phyloP scores from a whole-genome alignment of 1,139 yeast species.

The Suhomyces bolitotheri region DNA sequence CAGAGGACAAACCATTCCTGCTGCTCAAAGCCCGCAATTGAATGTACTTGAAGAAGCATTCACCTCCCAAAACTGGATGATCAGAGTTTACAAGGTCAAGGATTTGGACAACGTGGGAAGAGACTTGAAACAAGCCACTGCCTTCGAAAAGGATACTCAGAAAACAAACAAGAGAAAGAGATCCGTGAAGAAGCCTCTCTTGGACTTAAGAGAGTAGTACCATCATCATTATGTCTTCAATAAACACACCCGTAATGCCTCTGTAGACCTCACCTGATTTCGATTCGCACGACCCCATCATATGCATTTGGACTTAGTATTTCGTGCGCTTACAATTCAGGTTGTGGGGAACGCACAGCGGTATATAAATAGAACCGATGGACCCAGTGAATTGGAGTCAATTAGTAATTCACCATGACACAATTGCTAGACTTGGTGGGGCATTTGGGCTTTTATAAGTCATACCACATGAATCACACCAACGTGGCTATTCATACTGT shows the following conservation, averaged over 20 bases:
- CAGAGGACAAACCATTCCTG: slow-evolving; percentile 74
- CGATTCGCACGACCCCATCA: too few relatives aligned
- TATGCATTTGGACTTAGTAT: too few relatives aligned
- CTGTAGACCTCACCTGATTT: too few relatives aligned
- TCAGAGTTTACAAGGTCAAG: slow-evolving; percentile 90
- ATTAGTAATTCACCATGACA: too few relatives aligned
- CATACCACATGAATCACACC: slow-evolving; percentile 68
- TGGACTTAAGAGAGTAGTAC: slow-evolving; percentile 47
- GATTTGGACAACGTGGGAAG: slow-evolving; percentile 88
- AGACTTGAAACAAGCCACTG: slow-evolving; percentile 53
- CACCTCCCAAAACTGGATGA: slow-evolving; percentile 96
- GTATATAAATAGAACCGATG: neutral
- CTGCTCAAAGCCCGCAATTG: slow-evolving; percentile 57
- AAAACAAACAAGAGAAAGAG: slow-evolving; percentile 38
- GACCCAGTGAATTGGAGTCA: too few relatives aligned
- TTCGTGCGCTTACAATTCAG: too few relatives aligned
- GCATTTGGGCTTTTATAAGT: slow-evolving; percentile 79
- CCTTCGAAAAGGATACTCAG: slow-evolving; percentile 39
- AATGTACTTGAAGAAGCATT: slow-evolving; percentile 89
- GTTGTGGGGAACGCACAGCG: too few relatives aligned
- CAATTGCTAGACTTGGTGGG: slow-evolving; percentile 49
- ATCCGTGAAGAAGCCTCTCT: slow-evolving; percentile 52
- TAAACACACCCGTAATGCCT: too few relatives aligned
- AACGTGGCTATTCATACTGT: slow-evolving; percentile 77
- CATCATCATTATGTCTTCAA: neutral